phyloP scores from a whole-genome alignment of 1,284 basidiomycete species.

The Cutaneotrichosporon sp. region DNA sequence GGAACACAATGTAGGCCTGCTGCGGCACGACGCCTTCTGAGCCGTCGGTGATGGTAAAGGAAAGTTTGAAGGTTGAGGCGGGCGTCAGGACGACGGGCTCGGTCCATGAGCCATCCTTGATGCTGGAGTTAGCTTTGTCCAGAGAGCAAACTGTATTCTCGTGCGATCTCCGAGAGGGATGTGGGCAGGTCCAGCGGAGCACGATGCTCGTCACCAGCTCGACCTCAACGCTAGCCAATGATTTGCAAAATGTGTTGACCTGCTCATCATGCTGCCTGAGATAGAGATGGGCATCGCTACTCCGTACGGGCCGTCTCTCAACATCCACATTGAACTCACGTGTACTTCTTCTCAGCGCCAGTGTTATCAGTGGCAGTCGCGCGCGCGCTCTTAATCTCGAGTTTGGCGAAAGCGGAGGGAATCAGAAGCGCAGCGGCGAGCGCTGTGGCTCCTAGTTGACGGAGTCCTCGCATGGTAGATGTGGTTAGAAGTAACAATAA shows the following conservation, averaged over 20 bases:
- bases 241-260: no score
- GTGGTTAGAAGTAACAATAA: no score
- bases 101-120: not conserved
- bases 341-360: not conserved
- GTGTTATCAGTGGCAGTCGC: not conserved
- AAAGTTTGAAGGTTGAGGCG: constrained; percentile 3
- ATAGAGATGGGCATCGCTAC: no score
- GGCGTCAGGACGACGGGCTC: not conserved
- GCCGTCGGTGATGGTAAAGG: constrained; percentile 4
- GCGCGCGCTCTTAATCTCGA: not conserved
- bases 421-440: not conserved
- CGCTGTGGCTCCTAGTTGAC: not conserved
- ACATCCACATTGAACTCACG: not conserved
- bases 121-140: not conserved
- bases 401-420: not conserved
- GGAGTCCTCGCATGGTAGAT: not conserved
- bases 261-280: no score
- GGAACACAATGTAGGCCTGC: constrained; percentile 7
- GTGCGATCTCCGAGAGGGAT: no score
- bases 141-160: not conserved
- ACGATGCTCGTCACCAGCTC: no score
- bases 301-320: no score
- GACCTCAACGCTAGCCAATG: no score
- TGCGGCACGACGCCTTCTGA: not conserved
- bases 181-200: no score